Conservation (phyloP, 306 rosid species). For the Glycine tomentella region DNA sequence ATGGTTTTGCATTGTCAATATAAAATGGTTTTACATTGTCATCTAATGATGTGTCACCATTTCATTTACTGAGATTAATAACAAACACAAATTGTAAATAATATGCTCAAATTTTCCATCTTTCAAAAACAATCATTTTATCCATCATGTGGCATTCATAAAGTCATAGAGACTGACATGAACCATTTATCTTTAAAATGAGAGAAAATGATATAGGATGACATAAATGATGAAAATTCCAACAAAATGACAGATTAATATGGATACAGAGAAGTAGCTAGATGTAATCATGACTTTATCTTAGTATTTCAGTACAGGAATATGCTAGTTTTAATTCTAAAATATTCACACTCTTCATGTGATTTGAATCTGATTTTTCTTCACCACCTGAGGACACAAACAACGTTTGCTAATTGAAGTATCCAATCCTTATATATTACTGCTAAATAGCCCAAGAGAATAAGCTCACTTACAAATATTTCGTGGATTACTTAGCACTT, state of each 20-base stretch:
- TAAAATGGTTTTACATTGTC: background rate
- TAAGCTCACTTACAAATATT: background rate
- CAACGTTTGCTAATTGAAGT: background rate
- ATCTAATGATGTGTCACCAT: background rate
- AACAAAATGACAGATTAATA: constrained; percentile 13
- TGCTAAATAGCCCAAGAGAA: constrained; percentile 2
- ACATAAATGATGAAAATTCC: background rate
- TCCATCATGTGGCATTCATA: constrained; percentile 3
- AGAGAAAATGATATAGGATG: constrained; percentile 4
- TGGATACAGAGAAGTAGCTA: constrained; percentile 28
- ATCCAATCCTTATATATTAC: constrained; percentile 1
- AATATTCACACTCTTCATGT: constrained; percentile 7
- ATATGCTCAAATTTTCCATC: background rate
- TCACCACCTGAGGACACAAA: background rate
- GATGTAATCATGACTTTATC: background rate
- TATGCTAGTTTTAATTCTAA: constrained; percentile 14
- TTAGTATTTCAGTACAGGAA: background rate
- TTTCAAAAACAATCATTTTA: constrained; percentile 10
- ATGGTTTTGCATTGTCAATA: background rate
- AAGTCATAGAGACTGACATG: background rate
- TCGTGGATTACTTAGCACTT: constrained; percentile 7
- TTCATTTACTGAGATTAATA: background rate
- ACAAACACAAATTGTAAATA: constrained; percentile 4
- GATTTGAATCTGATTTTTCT: constrained; percentile 16
- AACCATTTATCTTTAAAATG: constrained; percentile 14